phyloP scores from a whole-genome alignment of 805 yeast species.

The Komagataella pseudopastoris region DNA sequence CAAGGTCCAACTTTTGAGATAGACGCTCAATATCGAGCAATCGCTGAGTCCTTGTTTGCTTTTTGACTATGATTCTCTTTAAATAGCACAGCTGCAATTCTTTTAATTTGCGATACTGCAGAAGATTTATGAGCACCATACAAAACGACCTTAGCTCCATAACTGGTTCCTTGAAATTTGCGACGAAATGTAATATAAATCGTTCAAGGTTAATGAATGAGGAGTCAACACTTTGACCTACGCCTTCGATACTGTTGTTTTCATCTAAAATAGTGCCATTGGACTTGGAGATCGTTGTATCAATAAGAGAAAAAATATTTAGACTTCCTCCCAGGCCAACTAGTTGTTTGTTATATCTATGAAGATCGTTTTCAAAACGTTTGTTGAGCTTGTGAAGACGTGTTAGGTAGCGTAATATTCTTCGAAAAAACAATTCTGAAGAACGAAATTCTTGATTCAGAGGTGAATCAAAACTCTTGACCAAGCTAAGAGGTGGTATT shows the following conservation, averaged over 20 bases:
- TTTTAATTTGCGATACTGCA: slow-evolving; percentile 36
- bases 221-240: slow-evolving; percentile 39
- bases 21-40: slow-evolving; percentile 12
- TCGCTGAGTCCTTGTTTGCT: slow-evolving; percentile 18
- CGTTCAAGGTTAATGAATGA: slow-evolving; percentile 35
- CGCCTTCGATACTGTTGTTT: slow-evolving; percentile 22
- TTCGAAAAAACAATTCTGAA: slow-evolving; percentile 10
- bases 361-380: slow-evolving; percentile 25
- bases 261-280: slow-evolving; percentile 9
- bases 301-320: slow-evolving; percentile 38
- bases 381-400: slow-evolving; percentile 23
- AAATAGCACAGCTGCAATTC: slow-evolving; percentile 33
- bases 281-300: slow-evolving; percentile 6
- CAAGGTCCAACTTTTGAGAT: slow-evolving; percentile 12
- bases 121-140: slow-evolving; percentile 25
- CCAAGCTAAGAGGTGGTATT: slow-evolving; percentile 17
- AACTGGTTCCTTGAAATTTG: slow-evolving; percentile 35
- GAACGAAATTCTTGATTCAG: slow-evolving; percentile 13
- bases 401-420: slow-evolving; percentile 6
- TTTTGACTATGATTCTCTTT: slow-evolving; percentile 21
- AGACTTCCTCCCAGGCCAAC: slow-evolving; percentile 44
- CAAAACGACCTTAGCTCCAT: slow-evolving; percentile 32
- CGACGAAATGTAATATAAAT: slow-evolving; percentile 23
- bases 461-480: slow-evolving; percentile 13
- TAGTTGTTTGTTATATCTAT: slow-evolving; percentile 22